phyloP scores from a whole-genome alignment of 2,329 filamentous ascomycete species.

The Curvularia eragrostidis region DNA sequence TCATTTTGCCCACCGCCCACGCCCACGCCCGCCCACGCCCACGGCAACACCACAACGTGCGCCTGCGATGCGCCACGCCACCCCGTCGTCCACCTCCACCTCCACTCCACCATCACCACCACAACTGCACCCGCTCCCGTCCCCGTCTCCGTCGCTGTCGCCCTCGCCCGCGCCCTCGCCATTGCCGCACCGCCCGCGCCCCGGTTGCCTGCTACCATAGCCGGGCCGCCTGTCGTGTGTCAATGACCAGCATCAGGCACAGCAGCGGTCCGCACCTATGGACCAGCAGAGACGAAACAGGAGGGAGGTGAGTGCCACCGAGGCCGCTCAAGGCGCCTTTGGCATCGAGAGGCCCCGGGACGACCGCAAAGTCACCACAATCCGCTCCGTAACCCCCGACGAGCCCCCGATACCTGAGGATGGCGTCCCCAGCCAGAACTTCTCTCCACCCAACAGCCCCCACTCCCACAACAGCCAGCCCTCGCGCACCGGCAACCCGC shows the following conservation, averaged over 20 bases:
- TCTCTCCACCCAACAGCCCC: conserved; percentile 43
- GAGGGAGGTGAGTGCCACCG: conserved; percentile 34
- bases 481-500: conserved; percentile 32
- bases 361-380: conserved; percentile 45
- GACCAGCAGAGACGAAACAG: conserved; percentile 36
- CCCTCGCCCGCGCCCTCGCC: neutral
- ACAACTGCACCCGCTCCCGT: conserved; percentile 9
- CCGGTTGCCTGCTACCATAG: conserved; percentile 18
- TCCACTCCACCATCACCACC: conserved; percentile 17
- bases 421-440: conserved; percentile 18
- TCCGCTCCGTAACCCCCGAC: conserved; percentile 73
- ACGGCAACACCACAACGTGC: conserved; percentile 6
- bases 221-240: conserved; percentile 24
- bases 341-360: conserved; percentile 30
- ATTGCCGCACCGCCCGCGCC: conserved; percentile 19
- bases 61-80: conserved; percentile 35
- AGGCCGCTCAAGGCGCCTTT: conserved; percentile 23
- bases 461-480: conserved; percentile 34
- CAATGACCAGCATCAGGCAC: conserved; percentile 22
- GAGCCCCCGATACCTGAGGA: conserved; percentile 30
- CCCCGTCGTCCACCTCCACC: neutral
- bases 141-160: conserved; percentile 6
- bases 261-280: conserved; percentile 34
- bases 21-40: neutral
- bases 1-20: conserved; percentile 11